Conservation (phyloP, 2,329 filamentous ascomycete species). For the Trichoderma atroviride region DNA sequence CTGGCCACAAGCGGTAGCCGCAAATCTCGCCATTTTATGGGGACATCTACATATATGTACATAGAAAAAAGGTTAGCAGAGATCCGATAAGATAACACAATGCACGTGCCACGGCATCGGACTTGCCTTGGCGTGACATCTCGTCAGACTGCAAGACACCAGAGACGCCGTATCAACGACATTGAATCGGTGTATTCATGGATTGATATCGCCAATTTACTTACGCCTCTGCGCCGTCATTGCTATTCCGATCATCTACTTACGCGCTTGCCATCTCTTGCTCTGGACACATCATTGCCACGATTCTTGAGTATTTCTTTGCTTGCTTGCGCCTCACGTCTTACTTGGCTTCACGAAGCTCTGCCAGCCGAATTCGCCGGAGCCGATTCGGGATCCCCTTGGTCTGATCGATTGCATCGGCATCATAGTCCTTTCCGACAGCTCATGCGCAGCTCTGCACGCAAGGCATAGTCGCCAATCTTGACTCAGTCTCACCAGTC, state of each 20-base stretch:
- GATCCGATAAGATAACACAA: constrained; percentile 22
- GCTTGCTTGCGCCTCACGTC: not conserved
- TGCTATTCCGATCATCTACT: not conserved
- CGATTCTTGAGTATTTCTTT: not conserved
- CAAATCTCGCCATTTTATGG: not conserved
- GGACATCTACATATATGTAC: not conserved
- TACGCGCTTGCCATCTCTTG: not conserved
- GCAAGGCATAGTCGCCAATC: not conserved
- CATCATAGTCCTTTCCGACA: not conserved
- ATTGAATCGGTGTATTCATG: not conserved
- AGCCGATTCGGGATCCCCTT: not conserved
- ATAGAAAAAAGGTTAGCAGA: not conserved
- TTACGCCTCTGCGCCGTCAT: constrained; percentile 3
- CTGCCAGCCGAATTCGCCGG: not conserved
- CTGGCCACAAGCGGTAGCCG: not conserved
- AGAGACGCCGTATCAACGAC: not conserved
- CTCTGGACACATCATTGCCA: not conserved
- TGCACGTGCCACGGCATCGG: constrained; percentile 24
- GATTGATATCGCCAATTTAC: constrained; percentile 17
- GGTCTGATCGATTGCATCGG: not conserved
- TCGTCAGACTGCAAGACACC: constrained; percentile 17
- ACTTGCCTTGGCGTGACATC: constrained; percentile 25
- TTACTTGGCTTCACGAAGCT: not conserved
- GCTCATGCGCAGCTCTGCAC: not conserved
- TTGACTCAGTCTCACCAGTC: not conserved